Percentiles rank a stretch among this genome's conserved stretches.
Conservation (phyloP, 768 basidiomycete genomes). For the Leccinum fibrillosum region DNA sequence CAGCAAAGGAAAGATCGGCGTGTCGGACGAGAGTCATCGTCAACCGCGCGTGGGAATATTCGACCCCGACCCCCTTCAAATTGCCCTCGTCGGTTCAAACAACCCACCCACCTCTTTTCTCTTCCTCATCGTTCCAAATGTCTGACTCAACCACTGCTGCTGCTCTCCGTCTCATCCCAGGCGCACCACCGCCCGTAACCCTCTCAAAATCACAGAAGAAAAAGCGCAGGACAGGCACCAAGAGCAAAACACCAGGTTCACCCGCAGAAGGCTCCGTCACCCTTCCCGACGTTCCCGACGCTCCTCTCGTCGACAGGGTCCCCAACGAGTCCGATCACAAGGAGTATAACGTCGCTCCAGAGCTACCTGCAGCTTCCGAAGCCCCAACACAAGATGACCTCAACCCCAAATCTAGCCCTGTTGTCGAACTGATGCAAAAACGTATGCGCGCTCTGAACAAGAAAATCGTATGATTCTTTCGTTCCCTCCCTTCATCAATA, state of each 20-base stretch:
- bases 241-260: conserved; percentile 45
- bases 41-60: conserved; percentile 17
- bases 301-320: conserved; percentile 47
- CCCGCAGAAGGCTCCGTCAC: conserved; percentile 38
- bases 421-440: conserved; percentile 77
- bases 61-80: conserved; percentile 11
- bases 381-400: conserved; percentile 43
- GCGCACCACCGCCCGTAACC: conserved; percentile 64
- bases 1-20: conserved; percentile 57
- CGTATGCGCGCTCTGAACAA: conserved; percentile 73
- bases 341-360: conserved; percentile 45
- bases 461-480: conserved; percentile 66
- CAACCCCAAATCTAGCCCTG: conserved; percentile 56
- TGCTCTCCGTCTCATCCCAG: conserved; percentile 62
- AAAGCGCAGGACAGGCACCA: conserved; percentile 62
- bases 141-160: conserved; percentile 25
- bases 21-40: conserved; percentile 38
- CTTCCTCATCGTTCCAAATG: conserved; percentile 28
- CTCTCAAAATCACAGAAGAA: conserved; percentile 61
- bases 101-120: background rate
- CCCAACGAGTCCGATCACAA: conserved; percentile 47
- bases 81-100: conserved; percentile 5
- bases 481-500: background rate
- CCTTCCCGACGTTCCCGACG: conserved; percentile 44
- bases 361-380: conserved; percentile 41